Conservation (phyloP, 148 eudicot genomes). For the Nepenthes mirabilis region DNA sequence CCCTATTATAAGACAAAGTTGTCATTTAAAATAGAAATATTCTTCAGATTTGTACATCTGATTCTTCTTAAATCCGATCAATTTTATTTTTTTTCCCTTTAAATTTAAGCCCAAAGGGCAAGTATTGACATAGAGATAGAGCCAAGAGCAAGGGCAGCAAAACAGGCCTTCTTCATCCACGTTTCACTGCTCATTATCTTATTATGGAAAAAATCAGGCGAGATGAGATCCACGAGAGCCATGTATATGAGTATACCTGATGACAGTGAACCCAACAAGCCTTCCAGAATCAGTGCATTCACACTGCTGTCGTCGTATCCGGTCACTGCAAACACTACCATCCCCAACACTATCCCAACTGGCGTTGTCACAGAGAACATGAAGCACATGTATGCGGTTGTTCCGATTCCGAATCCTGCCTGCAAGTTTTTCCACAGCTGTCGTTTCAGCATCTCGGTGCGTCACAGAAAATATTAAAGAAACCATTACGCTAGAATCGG, state of each 20-base stretch:
- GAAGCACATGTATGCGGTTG: slow-evolving; percentile 77
- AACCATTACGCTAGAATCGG: too few relatives aligned
- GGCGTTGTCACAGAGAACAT: slow-evolving; percentile 86
- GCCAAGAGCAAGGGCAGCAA: slow-evolving; percentile 59
- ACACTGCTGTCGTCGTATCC: slow-evolving; percentile 67
- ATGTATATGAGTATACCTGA: slow-evolving; percentile 81
- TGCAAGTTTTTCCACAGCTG: slow-evolving; percentile 11
- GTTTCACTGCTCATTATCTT: slow-evolving; percentile 52
- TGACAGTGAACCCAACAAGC: slow-evolving; percentile 64
- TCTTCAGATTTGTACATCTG: too few relatives aligned
- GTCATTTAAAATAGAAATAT: too few relatives aligned
- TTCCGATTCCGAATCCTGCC: slow-evolving; percentile 66
- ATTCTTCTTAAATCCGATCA: too few relatives aligned
- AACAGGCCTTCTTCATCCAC: slow-evolving; percentile 57
- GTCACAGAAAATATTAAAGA: background rate
- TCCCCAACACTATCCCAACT: slow-evolving; percentile 54
- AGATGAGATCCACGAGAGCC: slow-evolving; percentile 73
- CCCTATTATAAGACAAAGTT: too few relatives aligned
- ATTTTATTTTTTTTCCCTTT: too few relatives aligned
- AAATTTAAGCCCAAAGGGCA: slow-evolving; percentile 68
- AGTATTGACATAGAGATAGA: slow-evolving; percentile 78
- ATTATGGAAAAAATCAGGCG: slow-evolving; percentile 76
- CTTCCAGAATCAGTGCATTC: slow-evolving; percentile 65
- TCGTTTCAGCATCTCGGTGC: background rate
- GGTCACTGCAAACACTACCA: slow-evolving; percentile 49